These are phyloP conservation scores for Colletotrichum gloeosporioides DNA, from an alignment of 2,329 filamentous ascomycete species.

Conservation along the genomic window DNA sequence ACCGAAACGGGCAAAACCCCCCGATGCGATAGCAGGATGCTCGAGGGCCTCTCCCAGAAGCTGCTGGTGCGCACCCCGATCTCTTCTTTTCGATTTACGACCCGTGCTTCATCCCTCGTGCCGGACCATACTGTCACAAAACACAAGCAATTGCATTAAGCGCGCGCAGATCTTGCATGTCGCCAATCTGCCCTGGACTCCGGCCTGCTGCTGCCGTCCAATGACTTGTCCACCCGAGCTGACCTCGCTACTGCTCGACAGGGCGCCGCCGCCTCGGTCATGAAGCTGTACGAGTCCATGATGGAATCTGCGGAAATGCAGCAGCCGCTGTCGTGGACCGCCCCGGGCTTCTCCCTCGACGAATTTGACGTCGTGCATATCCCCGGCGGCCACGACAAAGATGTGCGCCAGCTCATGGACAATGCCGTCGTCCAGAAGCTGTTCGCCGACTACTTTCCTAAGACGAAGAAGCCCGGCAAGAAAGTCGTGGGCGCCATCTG, in stretches of 20 bases:
- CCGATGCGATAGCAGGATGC: conserved; percentile 54
- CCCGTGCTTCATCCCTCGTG: not conserved
- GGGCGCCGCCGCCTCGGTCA: conserved; percentile 48
- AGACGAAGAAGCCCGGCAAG: conserved; percentile 46
- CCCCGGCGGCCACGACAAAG: conserved; percentile 59
- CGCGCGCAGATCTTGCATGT: not conserved
- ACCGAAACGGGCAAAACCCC: conserved; percentile 54
- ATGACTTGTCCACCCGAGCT: not conserved
- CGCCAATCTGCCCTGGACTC: not conserved
- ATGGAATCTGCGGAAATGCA: conserved; percentile 43
- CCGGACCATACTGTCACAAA: not conserved
- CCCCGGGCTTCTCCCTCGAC: conserved; percentile 47
- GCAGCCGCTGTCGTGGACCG: conserved; percentile 50
- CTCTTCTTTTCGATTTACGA: not conserved
- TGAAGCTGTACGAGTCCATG: conserved; percentile 51
- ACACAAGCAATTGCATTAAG: not conserved
- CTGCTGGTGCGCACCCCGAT: conserved; percentile 44
- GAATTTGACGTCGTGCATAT: conserved; percentile 54
- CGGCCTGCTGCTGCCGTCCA: not conserved
- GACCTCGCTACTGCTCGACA: conserved; percentile 23
- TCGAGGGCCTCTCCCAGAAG: conserved; percentile 53
- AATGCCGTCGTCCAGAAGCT: conserved; percentile 48
- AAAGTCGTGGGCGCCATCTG: conserved; percentile 56
- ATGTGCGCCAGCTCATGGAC: conserved; percentile 56
- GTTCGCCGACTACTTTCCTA: conserved; percentile 51